A percentile compares a stretch with the other conserved stretches of the same genome.
These are phyloP conservation scores for Suillus subluteus DNA, from an alignment of 768 basidiomycete genomes.

Conservation along the genomic window DNA sequence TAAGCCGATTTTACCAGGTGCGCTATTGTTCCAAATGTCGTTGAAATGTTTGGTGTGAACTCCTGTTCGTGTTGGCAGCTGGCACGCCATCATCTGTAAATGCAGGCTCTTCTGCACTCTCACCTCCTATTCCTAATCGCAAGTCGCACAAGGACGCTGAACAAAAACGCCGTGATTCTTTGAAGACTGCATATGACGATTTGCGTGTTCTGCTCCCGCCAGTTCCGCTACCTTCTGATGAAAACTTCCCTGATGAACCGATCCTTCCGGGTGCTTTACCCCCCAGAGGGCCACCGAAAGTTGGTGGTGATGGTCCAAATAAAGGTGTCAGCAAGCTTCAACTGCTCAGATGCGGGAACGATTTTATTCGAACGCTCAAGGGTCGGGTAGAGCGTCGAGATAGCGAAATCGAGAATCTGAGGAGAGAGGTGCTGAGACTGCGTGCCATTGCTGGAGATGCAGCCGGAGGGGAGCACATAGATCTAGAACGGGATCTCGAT, in stretches of 20 bases:
- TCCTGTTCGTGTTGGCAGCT: constrained; percentile 29
- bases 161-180: constrained; percentile 94
- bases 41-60: neutral
- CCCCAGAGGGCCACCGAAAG: constrained; percentile 86
- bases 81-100: constrained; percentile 35
- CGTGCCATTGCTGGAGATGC: constrained; percentile 39
- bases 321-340: constrained; percentile 94
- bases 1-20: constrained; percentile 77
- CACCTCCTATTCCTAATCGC: constrained; percentile 57
- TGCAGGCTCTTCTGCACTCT: constrained; percentile 25
- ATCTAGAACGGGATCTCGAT: constrained; percentile 35
- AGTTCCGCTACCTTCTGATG: constrained; percentile 81
- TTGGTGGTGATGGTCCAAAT: constrained; percentile 89
- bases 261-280: constrained; percentile 87
- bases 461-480: constrained; percentile 26
- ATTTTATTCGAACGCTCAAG: constrained; percentile 79
- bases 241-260: constrained; percentile 70
- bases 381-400: constrained; percentile 80
- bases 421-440: constrained; percentile 68
- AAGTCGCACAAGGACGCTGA: constrained; percentile 95
- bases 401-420: constrained; percentile 68
- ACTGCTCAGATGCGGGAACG: constrained; percentile 87
- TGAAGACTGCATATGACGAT: constrained; percentile 93
- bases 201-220: constrained; percentile 84
- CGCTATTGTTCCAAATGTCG: constrained; percentile 17